phyloP scores from a whole-genome alignment of 768 basidiomycete species.

The Phanerochaete sordida region DNA sequence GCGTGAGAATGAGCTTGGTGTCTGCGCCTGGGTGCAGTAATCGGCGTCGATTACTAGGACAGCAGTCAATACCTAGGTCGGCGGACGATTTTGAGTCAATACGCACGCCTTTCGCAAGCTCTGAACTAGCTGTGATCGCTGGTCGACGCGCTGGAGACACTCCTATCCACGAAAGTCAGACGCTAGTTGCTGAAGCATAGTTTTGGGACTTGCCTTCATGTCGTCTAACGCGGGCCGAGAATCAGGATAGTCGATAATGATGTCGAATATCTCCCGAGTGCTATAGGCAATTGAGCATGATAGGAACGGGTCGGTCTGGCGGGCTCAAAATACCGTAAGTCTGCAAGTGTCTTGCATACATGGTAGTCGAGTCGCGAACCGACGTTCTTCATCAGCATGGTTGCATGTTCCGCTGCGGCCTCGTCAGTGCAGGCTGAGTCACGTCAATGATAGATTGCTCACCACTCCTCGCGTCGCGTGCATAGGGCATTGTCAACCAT shows the following conservation, averaged over 20 bases:
- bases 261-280: constrained; percentile 88
- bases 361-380: constrained; percentile 89
- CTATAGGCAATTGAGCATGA: constrained; percentile 27
- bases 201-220: constrained; percentile 52
- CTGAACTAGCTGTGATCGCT: constrained; percentile 71
- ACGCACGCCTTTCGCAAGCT: constrained; percentile 77
- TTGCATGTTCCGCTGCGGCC: constrained; percentile 62
- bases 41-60: constrained; percentile 71
- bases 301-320: neutral
- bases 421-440: neutral
- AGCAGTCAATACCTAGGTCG: constrained; percentile 6
- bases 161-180: constrained; percentile 41
- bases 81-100: neutral
- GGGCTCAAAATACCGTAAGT: constrained; percentile 58
- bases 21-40: constrained; percentile 95
- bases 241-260: constrained; percentile 92
- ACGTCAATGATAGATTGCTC: constrained; percentile 15
- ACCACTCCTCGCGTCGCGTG: constrained; percentile 59
- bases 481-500: constrained; percentile 84
- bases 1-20: constrained; percentile 83
- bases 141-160: constrained; percentile 77
- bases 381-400: constrained; percentile 69
- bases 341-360: constrained; percentile 86
- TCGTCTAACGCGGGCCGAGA: constrained; percentile 84
- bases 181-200: neutral